Evolutionary conservation across 805 yeast species (phyloP).

Genomic region (Candida railenensis): DNA sequence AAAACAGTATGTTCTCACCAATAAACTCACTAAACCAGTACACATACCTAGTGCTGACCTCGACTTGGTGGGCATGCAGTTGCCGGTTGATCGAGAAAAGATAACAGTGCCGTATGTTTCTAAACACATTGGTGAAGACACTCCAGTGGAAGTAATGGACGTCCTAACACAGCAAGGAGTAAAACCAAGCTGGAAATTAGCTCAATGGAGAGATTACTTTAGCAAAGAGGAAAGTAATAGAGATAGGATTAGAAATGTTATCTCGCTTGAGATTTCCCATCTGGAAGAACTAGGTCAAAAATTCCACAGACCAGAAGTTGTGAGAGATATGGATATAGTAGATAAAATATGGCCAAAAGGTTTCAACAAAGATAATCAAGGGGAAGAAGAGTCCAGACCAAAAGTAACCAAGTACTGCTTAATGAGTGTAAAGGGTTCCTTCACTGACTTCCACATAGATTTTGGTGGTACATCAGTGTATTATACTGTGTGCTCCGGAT

Average conservation of each 20-base stretch:
- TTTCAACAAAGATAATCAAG: constrained; percentile 5
- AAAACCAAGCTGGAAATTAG: constrained; percentile 65
- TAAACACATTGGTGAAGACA: constrained; percentile 59
- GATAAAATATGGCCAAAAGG: constrained; percentile 55
- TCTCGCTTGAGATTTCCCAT: constrained; percentile 74
- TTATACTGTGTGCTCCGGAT: constrained; percentile 77
- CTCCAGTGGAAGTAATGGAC: constrained; percentile 81
- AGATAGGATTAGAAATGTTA: constrained; percentile 74
- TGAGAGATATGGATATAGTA: constrained; percentile 65
- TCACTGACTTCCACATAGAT: constrained; percentile 88
- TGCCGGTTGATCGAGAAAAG: constrained; percentile 43
- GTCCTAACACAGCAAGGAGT: constrained; percentile 74
- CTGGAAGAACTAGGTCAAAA: constrained; percentile 43
- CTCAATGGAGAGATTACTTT: constrained; percentile 75
- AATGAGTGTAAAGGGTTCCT: constrained; percentile 80
- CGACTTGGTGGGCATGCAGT: constrained; percentile 42
- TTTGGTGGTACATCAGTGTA: constrained; percentile 93
- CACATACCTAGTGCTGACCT: constrained; percentile 34
- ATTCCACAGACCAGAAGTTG: constrained; percentile 66
- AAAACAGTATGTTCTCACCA: background rate
- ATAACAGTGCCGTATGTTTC: constrained; percentile 59
- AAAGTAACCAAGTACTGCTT: constrained; percentile 74
- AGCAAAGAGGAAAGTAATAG: constrained; percentile 41
- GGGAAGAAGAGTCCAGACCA: constrained; percentile 38
- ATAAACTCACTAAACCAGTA: constrained; percentile 40